Evolutionary conservation across 2,329 filamentous ascomycete species (phyloP).

Genomic region (Aspergillus melleus): DNA sequence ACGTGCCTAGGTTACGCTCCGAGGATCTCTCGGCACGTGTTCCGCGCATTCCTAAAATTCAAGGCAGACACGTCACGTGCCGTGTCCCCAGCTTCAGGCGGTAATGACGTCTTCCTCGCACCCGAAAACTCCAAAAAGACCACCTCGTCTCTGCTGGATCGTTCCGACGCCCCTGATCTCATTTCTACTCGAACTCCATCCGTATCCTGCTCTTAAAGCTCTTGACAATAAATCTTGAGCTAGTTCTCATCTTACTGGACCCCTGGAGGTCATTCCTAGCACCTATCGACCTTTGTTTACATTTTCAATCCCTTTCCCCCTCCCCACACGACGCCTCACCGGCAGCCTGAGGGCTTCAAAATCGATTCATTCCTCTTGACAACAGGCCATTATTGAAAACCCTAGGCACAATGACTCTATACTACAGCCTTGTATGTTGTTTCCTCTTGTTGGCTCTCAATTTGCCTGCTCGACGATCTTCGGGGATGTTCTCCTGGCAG

Average conservation of each 20-base stretch:
- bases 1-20: background rate
- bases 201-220: background rate
- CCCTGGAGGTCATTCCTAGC: background rate
- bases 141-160: conserved; percentile 60
- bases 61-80: conserved; percentile 15
- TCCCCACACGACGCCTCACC: conserved; percentile 7
- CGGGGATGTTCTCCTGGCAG: background rate
- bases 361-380: background rate
- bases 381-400: background rate
- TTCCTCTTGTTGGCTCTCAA: background rate
- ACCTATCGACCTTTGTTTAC: conserved; percentile 17
- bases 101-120: conserved; percentile 37
- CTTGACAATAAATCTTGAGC: conserved; percentile 6
- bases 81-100: conserved; percentile 8
- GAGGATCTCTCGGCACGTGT: background rate
- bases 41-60: background rate
- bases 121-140: conserved; percentile 56
- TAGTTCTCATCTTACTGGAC: background rate
- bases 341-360: background rate
- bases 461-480: background rate
- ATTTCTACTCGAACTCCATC: background rate
- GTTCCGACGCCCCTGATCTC: conserved; percentile 2
- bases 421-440: conserved; percentile 64
- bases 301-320: conserved; percentile 5
- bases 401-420: conserved; percentile 62